Percentiles rank a stretch among this genome's conserved stretches.
Evolutionary conservation across 148 eudicot genomes (phyloP).

Genomic region (Salicornia ramosissima): DNA sequence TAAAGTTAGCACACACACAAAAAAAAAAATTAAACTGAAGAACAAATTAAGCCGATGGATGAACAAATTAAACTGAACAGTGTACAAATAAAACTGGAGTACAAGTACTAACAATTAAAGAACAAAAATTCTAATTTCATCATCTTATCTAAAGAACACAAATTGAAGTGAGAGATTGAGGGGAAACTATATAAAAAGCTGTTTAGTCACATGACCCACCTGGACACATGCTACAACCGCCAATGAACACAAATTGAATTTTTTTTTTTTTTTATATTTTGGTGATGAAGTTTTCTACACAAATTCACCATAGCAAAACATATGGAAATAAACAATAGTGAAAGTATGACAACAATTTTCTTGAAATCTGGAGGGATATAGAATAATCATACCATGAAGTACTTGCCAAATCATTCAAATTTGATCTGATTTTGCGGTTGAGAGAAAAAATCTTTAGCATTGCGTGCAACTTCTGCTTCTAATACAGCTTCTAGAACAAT

Average conservation of each 20-base stretch:
- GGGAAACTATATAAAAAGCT: neutral
- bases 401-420: constrained; percentile 27
- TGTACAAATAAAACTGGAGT: too few species aligned
- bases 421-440: constrained; percentile 63
- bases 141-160: too few species aligned
- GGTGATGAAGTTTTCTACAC: neutral
- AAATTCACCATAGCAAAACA: neutral
- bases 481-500: constrained; percentile 78
- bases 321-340: neutral
- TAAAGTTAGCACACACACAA: too few species aligned
- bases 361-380: neutral
- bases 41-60: too few species aligned
- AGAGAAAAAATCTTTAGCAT: constrained; percentile 76
- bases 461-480: constrained; percentile 92
- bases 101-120: too few species aligned
- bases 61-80: too few species aligned
- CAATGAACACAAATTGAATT: too few species aligned
- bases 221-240: too few species aligned
- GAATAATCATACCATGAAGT: neutral
- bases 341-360: neutral
- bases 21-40: too few species aligned
- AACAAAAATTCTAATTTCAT: too few species aligned
- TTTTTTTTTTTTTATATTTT: too few species aligned
- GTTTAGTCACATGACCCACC: neutral
- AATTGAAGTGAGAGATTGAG: too few species aligned